Evolutionary conservation across 2,329 filamentous ascomycete species (phyloP).

Genomic region (Phaeophleospora eucalypticola): DNA sequence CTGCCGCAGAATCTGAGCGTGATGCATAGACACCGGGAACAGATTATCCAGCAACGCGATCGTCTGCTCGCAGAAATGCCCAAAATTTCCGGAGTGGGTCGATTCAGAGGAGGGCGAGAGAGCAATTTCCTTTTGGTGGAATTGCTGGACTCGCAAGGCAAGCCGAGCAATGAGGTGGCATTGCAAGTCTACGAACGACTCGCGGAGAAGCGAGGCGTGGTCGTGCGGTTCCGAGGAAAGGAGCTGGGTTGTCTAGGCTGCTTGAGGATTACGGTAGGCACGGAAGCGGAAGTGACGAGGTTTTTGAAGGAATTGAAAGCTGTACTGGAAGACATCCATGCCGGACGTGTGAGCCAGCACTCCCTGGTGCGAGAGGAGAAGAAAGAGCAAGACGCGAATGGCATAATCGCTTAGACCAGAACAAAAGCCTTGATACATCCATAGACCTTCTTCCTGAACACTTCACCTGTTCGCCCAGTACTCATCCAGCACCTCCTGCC

Average conservation of each 20-base stretch:
- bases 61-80: conserved; percentile 70
- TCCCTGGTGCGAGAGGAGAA: conserved; percentile 36
- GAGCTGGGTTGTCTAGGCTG: conserved; percentile 87
- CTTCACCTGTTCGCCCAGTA: conserved; percentile 37
- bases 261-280: conserved; percentile 86
- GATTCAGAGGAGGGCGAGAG: conserved; percentile 71
- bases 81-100: conserved; percentile 70
- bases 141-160: conserved; percentile 68
- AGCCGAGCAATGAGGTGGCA: conserved; percentile 75
- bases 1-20: conserved; percentile 61
- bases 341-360: conserved; percentile 30
- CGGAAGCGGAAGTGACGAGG: conserved; percentile 75
- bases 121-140: conserved; percentile 91
- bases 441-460: no score
- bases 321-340: conserved; percentile 48
- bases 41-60: conserved; percentile 72
- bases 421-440: no score
- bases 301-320: conserved; percentile 66
- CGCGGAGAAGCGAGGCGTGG: conserved; percentile 81
- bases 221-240: conserved; percentile 89
- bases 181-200: conserved; percentile 77
- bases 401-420: conserved; percentile 43
- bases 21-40: conserved; percentile 67
- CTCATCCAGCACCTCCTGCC: conserved; percentile 48
- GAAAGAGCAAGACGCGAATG: conserved; percentile 49